These are phyloP conservation scores for Collybiopsis confluens DNA, from an alignment of 768 basidiomycete species.

Conservation along the genomic window DNA sequence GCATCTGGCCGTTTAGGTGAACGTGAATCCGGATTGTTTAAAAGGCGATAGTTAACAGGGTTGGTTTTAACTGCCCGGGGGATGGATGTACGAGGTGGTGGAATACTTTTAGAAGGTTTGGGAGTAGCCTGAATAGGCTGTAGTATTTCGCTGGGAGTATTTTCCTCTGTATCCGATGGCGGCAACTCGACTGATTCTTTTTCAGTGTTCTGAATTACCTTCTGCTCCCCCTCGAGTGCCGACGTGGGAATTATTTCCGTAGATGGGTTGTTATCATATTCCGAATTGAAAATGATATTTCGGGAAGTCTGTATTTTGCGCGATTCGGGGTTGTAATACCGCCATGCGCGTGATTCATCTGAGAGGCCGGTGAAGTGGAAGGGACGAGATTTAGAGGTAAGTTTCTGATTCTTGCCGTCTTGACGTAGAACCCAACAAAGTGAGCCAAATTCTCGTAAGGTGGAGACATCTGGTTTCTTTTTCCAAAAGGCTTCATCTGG, in stretches of 20 bases:
- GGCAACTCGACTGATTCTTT: neutral
- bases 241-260: neutral
- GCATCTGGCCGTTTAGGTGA: neutral
- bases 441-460: slow-evolving; percentile 23
- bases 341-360: slow-evolving; percentile 19
- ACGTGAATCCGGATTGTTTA: neutral
- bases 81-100: neutral
- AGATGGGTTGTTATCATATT: neutral
- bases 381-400: slow-evolving; percentile 8
- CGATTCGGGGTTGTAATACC: slow-evolving; percentile 18
- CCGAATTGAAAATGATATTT: slow-evolving; percentile 19
- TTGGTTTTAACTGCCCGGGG: neutral
- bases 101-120: neutral
- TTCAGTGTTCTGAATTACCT: neutral
- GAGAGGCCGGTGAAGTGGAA: slow-evolving; percentile 14
- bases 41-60: slow-evolving; percentile 2
- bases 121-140: no score
- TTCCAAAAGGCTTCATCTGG: slow-evolving; percentile 15
- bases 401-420: slow-evolving; percentile 17
- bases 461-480: slow-evolving; percentile 17
- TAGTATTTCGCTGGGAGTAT: no score
- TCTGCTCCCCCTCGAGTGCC: slow-evolving; percentile 12
- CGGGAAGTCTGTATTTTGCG: slow-evolving; percentile 19
- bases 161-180: neutral
- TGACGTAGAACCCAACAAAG: slow-evolving; percentile 9